Evolutionary conservation across 2,329 filamentous ascomycete genomes (phyloP), one percentile per base, ranked within the genome.

Genomic region (Coniochaeta pulveracea): DNA sequence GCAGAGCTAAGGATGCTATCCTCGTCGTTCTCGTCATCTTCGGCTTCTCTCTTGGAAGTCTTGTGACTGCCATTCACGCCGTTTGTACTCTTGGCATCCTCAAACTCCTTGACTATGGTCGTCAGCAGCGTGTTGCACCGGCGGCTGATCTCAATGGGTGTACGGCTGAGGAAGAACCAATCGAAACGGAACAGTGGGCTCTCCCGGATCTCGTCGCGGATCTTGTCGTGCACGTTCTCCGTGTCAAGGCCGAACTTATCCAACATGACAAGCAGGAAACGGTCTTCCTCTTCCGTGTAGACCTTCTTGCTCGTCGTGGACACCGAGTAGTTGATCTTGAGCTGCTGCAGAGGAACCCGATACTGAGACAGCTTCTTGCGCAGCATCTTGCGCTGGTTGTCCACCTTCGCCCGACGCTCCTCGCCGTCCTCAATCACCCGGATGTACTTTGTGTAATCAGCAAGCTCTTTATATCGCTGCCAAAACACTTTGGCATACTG

Each of bases 301-400:
- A 98, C 88, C 64, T 98, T 98, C 66, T 98, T 98, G 72, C 98
- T 98, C 8, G 93, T 98, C 3, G 91, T 98, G 6, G 86, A 94
- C 18, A 98, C 91, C 0, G 88, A 94, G 59, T 98, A 98, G 61
- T 94, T 96, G 64, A 98, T 86, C 66, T 94, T 94, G 49, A 98
- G 76, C 58, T 98, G 91, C 56, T 98, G 91, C 11, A 98, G 70
- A 16, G 91, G 93, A 32, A 96, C 89, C n/a, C 91, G 82, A 54
- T 94, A 96, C 66, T 91, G 85, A 47, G 80, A 73, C 72, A 98
- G 83, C 72, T 98, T 98, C 72, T 88, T 93, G 42, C 80, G 77
- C 35, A 98, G 71, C 64, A 96, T 80, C 58, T 93, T 89, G 41
- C 85, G 81, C 56, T 96, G 89, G 52, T 93, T 83, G 44, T 91